Percentiles rank a stretch among this genome's conserved stretches.
These are phyloP conservation scores for Rhynchospora tenuis DNA, from an alignment of 176 grass and related monocot genomes.

Conservation along the genomic window DNA sequence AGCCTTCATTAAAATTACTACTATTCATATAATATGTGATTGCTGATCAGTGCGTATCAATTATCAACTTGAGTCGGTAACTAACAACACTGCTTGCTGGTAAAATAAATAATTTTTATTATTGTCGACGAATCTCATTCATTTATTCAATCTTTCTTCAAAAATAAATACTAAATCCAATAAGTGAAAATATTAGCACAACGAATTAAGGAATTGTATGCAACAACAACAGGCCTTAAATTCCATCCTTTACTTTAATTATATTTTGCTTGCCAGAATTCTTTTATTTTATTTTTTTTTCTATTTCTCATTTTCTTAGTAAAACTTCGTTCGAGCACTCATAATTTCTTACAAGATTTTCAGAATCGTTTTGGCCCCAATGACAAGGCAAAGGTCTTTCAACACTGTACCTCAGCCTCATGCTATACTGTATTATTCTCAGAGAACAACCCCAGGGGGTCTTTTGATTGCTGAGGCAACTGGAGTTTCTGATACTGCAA, in stretches of 20 bases:
- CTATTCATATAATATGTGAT: background rate
- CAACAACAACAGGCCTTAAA: background rate
- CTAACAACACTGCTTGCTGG: no score
- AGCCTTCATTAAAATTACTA: background rate
- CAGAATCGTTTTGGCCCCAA: conserved; percentile 54
- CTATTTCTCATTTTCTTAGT: no score
- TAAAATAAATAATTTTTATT: background rate
- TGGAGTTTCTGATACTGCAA: conserved; percentile 39
- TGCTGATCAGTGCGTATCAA: background rate
- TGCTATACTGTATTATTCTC: conserved; percentile 43
- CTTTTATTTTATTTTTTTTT: background rate
- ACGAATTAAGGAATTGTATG: background rate
- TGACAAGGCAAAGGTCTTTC: conserved; percentile 49
- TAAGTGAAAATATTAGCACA: background rate
- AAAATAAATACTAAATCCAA: background rate
- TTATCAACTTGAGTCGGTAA: background rate
- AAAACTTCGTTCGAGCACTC: background rate
- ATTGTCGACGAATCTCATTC: background rate
- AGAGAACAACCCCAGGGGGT: conserved; percentile 45
- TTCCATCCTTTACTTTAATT: background rate
- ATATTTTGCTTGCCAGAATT: background rate
- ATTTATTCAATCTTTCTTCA: background rate
- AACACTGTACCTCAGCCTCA: conserved; percentile 43
- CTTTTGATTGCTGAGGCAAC: conserved; percentile 64
- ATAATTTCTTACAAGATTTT: background rate